Evolutionary conservation across 345 rosid genomes (phyloP).

Genomic region (Eucalyptus cladocalyx): DNA sequence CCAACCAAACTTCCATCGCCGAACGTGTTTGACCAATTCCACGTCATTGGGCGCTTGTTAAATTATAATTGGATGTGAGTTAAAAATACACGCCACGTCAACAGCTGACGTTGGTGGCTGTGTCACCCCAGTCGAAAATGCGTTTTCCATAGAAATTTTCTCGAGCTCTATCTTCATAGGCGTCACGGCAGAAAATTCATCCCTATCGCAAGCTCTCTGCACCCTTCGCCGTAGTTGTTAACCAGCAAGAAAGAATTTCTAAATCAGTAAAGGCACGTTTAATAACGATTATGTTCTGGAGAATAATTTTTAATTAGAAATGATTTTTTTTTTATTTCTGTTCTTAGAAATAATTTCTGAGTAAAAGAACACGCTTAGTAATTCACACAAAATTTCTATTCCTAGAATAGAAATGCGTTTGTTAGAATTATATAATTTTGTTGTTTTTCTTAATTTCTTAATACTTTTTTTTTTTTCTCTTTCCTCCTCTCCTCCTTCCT

Average conservation of each 20-base stretch:
- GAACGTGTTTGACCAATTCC: background rate
- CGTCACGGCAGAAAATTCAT: background rate
- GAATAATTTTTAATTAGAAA: fast-evolving
- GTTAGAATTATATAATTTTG: fast-evolving
- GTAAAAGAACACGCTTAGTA: fast-evolving
- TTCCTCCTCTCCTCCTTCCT: too few relatives aligned
- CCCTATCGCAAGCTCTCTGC: background rate
- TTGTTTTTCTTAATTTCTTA: too few relatives aligned
- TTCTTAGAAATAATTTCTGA: too few relatives aligned
- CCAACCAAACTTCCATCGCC: background rate
- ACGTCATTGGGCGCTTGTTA: background rate
- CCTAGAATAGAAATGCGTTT: fast-evolving
- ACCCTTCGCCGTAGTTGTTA: background rate
- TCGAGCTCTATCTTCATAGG: background rate
- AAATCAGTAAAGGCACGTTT: fast-evolving
- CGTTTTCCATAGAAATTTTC: background rate
- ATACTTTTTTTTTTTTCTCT: too few relatives aligned
- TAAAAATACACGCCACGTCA: background rate
- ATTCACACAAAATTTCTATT: fast-evolving
- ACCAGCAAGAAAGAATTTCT: background rate
- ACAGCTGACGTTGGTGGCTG: background rate
- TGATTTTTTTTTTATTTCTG: too few relatives aligned
- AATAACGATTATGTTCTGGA: fast-evolving
- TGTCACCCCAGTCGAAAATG: background rate
- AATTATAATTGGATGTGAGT: background rate